Evolutionary conservation across 2,329 filamentous ascomycete species (phyloP).

Genomic region (Dothistroma septosporum): DNA sequence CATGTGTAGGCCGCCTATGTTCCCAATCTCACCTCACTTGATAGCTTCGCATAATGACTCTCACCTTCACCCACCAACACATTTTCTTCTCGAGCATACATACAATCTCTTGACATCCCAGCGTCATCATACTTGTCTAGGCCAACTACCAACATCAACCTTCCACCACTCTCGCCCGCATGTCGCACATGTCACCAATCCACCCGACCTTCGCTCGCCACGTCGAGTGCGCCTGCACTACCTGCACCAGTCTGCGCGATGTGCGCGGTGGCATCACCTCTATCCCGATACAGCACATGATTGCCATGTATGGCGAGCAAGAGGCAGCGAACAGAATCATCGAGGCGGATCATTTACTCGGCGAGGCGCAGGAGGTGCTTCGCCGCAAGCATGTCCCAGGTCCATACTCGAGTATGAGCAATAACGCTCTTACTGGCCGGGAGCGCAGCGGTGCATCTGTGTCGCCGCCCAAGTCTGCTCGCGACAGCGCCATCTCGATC

Average conservation of each 20-base stretch:
- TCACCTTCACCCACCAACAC: background rate
- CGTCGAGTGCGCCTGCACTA: background rate
- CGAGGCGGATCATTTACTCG: background rate
- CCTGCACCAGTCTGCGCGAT: background rate
- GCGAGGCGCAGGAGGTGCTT: background rate
- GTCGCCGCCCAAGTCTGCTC: background rate
- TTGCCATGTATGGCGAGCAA: background rate
- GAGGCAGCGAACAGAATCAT: background rate
- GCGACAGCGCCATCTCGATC: conserved; percentile 2
- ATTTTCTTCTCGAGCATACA: background rate
- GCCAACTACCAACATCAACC: background rate
- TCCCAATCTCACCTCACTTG: background rate
- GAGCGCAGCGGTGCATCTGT: background rate
- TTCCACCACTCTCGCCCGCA: background rate
- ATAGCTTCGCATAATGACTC: background rate
- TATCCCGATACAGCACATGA: background rate
- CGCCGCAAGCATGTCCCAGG: background rate
- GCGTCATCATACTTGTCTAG: background rate
- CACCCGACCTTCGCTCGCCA: conserved; percentile 3
- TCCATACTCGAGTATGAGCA: background rate
- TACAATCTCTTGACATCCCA: background rate
- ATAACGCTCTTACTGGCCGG: too few species aligned
- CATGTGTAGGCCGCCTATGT: background rate
- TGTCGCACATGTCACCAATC: conserved; percentile 3
- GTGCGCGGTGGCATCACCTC: background rate